phyloP scores from a whole-genome alignment of 1,139 yeast genomes.

The Pichia sp. region DNA sequence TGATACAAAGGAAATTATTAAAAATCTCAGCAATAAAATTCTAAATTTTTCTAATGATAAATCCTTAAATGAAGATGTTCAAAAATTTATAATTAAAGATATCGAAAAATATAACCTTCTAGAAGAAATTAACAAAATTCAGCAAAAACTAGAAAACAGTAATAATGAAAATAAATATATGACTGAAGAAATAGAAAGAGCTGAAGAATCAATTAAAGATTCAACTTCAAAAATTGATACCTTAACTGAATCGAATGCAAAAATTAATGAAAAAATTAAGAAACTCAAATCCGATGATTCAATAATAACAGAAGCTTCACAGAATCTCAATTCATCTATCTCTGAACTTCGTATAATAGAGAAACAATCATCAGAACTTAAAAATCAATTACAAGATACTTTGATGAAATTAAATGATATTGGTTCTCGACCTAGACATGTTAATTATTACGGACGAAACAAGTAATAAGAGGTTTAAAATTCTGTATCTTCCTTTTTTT shows the following conservation, averaged over 20 bases:
- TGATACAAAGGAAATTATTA: conserved; percentile 23
- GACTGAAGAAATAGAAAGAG: conserved; percentile 56
- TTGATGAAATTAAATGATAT: conserved; percentile 6
- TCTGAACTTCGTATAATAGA: neutral
- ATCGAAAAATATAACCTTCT: conserved; percentile 31
- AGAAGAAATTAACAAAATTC: conserved; percentile 36
- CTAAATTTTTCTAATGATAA: neutral
- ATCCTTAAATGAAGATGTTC: neutral
- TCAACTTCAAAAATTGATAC: conserved; percentile 27
- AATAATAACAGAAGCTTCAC: conserved; percentile 2
- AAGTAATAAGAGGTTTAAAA: too few species aligned
- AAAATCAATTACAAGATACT: conserved; percentile 1
- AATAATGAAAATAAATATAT: conserved; percentile 58
- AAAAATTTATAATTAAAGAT: conserved; percentile 30
- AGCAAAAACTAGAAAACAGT: conserved; percentile 34
- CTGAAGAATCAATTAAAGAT: conserved; percentile 48
- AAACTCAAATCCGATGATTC: conserved; percentile 8
- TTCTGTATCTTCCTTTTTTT: too few species aligned
- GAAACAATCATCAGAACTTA: neutral
- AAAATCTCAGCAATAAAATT: conserved; percentile 12
- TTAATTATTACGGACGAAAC: conserved; percentile 9
- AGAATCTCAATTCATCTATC: neutral
- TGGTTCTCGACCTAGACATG: conserved; percentile 12
- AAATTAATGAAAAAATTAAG: conserved; percentile 1
- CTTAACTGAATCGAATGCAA: conserved; percentile 3